Conservation (phyloP, 106 monocot species). For the Dioscorea alata region DNA sequence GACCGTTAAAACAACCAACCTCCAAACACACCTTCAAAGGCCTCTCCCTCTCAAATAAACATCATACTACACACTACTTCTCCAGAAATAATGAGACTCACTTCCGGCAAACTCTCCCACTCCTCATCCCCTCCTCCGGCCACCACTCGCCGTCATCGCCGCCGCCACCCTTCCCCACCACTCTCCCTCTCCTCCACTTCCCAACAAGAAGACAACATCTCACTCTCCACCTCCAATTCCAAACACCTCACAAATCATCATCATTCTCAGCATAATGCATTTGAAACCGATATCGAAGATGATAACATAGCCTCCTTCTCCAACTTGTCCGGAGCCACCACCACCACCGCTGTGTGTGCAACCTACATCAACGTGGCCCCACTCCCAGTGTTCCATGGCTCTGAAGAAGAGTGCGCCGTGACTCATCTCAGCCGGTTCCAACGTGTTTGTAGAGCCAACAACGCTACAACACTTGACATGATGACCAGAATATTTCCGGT, state of each 20-base stretch:
- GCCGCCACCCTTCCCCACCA: background rate
- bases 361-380: conserved; percentile 5
- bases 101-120: background rate
- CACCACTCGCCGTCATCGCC: background rate
- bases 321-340: background rate
- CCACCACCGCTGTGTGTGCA: background rate
- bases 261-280: no score
- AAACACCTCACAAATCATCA: no score
- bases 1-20: no score
- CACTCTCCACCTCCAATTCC: no score
- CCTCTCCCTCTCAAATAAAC: no score
- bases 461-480: conserved; percentile 8
- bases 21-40: no score
- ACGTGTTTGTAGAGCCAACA: conserved; percentile 35
- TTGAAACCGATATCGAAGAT: background rate
- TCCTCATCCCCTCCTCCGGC: background rate
- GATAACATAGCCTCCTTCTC: background rate
- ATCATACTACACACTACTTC: background rate
- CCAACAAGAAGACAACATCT: background rate
- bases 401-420: conserved; percentile 1
- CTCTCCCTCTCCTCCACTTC: background rate
- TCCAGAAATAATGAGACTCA: background rate
- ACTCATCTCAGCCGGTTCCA: conserved; percentile 46
- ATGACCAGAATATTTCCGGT: conserved; percentile 41
- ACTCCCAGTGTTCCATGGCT: conserved; percentile 2